Evolutionary conservation across 2,329 filamentous ascomycete species (phyloP).

Genomic region (Xylariaceae sp.): DNA sequence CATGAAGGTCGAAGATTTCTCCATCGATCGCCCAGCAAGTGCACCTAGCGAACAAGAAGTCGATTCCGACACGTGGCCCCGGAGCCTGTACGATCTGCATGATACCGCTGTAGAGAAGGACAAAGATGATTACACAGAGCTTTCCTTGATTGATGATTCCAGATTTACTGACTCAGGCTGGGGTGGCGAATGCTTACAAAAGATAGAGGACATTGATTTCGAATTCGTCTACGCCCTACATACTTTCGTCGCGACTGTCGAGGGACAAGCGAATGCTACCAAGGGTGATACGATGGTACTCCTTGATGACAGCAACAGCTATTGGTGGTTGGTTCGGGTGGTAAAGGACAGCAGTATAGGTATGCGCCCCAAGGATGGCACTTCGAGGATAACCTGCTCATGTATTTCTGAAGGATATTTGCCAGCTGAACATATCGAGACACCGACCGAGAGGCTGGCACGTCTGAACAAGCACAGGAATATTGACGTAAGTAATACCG

Average conservation of each 20-base stretch:
- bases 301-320: conserved; percentile 97
- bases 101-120: conserved; percentile 28
- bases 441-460: conserved; percentile 88
- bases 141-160: conserved; percentile 47
- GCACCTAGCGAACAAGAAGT: conserved; percentile 12
- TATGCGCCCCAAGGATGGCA: conserved; percentile 25
- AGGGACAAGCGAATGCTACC: conserved; percentile 95
- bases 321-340: conserved; percentile 97
- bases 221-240: conserved; percentile 98
- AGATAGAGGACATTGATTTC: conserved; percentile 98
- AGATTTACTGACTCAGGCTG: conserved; percentile 68
- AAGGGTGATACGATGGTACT: conserved; percentile 99
- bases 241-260: conserved; percentile 95
- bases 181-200: conserved; percentile 81
- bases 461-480: conserved; percentile 97
- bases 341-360: conserved; percentile 96
- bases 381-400: conserved; percentile 2
- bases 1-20: conserved; percentile 16
- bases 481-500: conserved; percentile 68
- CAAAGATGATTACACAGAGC: conserved; percentile 58
- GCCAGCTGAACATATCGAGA: conserved; percentile 97
- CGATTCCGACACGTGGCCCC: conserved; percentile 28
- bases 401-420: conserved; percentile 65
- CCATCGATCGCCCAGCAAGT: conserved; percentile 8
- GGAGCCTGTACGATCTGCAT: conserved; percentile 31